Evolutionary conservation across 345 rosid genomes (phyloP), one percentile per base, ranked within the genome.

Genomic region (Conringia planisiliqua): DNA sequence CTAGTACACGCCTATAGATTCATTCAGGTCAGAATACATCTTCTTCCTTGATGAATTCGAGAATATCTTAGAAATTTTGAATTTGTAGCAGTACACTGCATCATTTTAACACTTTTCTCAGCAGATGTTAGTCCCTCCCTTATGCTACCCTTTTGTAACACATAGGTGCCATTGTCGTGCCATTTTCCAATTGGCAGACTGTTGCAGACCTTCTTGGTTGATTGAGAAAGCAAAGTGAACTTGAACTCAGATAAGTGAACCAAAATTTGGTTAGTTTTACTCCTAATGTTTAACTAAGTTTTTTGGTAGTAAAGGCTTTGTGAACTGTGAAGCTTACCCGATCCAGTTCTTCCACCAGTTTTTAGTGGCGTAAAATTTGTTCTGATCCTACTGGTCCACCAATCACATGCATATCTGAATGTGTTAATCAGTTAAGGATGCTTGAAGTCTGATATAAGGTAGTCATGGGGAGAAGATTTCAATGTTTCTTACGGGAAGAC

Each of bases 141-240:
- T 20, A 36, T 12, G 35, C 52, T 62, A 42, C 60, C 66, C 58
- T 36, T 36, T 57, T 74, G 70, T 66, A 54, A 71, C 60, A 16
- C 55, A 47, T 59, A 73, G 82, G 80, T 79, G 72, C 77, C 79
- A 38, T 47, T 64, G 72, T 51, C 36, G 56, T 81, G 38, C 71
- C 22, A 59, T 64, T 59, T 70, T 85, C 85, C 82, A 64, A 81
- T 80, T 69, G 65, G 50, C 78, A 73, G 58, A 77, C 79, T 80
- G 77, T 85, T 85, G 88, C 87, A 83, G 87, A 88, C 65, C 66
- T 71, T 60, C 18, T 16, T 78, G 84, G 57, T 81, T 62, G 59
- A 27, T 76, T 72, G 76, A 71, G 78, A 76, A 70, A 74, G 62
- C 63, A 85, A 78, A 74, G 86, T 73, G 65, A 72, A 74, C 67